Base-by-base conservation (phyloP, 768 basidiomycete species). In the Naganishia vishniacii region DNA sequence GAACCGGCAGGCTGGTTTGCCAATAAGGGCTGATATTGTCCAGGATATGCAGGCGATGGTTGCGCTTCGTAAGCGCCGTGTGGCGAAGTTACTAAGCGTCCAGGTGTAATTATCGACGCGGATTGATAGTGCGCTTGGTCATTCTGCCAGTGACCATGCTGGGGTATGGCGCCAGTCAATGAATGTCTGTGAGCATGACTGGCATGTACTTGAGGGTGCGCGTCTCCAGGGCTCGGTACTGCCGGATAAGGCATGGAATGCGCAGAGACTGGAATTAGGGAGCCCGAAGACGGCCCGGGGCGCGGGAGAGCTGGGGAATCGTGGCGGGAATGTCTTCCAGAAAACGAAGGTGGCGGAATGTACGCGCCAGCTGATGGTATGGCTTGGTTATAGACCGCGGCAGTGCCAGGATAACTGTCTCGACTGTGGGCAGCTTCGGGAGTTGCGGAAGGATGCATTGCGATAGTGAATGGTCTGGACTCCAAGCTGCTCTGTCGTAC, bases 121-220 rank as follows among this genome's bases (percentile, higher is more conserved):
- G 48, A 12, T 32, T 48, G 64, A 12, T 49, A 5, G 15, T 16
- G 26, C 13, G 31, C 58, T 20, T 23, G 51, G 26, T 45, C 20
- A 25, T 49, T 49, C 25, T 56, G 42, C 49, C 59, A 48, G 31
- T 31, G 20, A 4, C 60, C 61, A 61, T 53, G 48, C 23, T 63
- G 62, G 18, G 62, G 62, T 44, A 63, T 63, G 8, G 48, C 62
- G 4, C 62, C 62, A 11, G 48, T 51, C 26, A 63, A 28, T 1
- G 63, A 64, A 59, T 58, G 63, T n/a, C 53, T 44, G 20, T 58
- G 53, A 20, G 23, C 32, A 45, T 44, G 59, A 42, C 28, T 40
- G 13, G 26, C 18, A 48, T 37, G 25, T 8, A 6, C 18, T 3
- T 37, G 32, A 18, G 48, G 46, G 25, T 47, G 32, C 1, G 32